Base-by-base conservation (phyloP, 1,284 basidiomycete genomes). In the Boletus chippewaensis region DNA sequence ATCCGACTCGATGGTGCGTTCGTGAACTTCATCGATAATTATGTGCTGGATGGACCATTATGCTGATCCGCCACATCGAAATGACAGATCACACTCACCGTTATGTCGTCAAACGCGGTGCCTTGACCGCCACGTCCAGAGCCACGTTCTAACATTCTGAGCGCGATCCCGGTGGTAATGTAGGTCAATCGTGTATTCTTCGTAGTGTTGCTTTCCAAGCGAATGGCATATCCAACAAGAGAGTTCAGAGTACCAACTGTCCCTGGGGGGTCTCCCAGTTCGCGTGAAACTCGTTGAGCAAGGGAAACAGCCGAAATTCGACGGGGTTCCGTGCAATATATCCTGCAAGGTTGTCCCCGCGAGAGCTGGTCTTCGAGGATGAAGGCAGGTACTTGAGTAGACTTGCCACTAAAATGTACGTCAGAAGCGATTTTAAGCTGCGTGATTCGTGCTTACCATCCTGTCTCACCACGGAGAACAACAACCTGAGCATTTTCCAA, bases 251-350 rank as follows among this genome's bases (percentile, higher is more conserved):
- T 87, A 5, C 95, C 96, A 43, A 95, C 84, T n/a, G 81, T 75
- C 47, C 86, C 87, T 0, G 83, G 78, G 11, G 81, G 71, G 62
- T 99, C 96, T 4, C 96, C 96, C 5, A 99, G 74, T 69, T 99
- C 96, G 46, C 81, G 79, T 13, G 95, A 95, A 11, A 99, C 95
- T 54, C 95, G 87, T 61, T 97, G 92, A 0, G 96, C 95, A 4
- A 99, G 79, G 1, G 96, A 98, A 45, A 99, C 93, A 1, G 96
- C 95, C 51, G 94, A 96, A 61, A 99, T 99, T 50, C 95, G 84
- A 24, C 96, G 80, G 1, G 96, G 96, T 62, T 99, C 95, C 3
- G 95, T 98, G 57, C 95, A 96, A 62, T 86, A 93, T 59, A 99
- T 91, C 69, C 89, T 95, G 74, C 94, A 97, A 45, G 83, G 78